Evolutionary conservation across 345 rosid genomes (phyloP).

Genomic region (Bretschneidera sinensis): DNA sequence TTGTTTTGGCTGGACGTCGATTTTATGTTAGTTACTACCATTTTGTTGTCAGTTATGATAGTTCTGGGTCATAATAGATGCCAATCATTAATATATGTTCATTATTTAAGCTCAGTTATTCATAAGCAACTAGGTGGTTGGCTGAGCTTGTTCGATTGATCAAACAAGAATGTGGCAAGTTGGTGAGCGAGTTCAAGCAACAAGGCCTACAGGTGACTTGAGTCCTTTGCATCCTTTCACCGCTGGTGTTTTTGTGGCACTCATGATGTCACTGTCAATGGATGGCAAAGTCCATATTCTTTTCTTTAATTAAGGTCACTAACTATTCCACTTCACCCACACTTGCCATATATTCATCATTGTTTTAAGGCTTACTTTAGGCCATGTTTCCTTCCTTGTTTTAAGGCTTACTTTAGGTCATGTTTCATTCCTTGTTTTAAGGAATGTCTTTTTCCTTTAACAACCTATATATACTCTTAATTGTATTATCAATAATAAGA

Average conservation of each 20-base stretch:
- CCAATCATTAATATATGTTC: neutral
- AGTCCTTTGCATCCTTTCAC: conserved; percentile 42
- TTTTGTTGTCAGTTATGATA: neutral
- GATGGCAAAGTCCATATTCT: too few species aligned
- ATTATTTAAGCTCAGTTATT: neutral
- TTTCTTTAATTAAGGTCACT: too few species aligned
- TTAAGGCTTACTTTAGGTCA: too few species aligned
- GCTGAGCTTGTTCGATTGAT: conserved; percentile 1
- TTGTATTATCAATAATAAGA: too few species aligned
- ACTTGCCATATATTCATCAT: too few species aligned
- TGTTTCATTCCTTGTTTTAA: too few species aligned
- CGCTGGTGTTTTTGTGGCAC: conserved; percentile 45
- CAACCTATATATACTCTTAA: too few species aligned
- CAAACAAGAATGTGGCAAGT: too few species aligned
- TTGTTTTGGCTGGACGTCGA: conserved; percentile 41
- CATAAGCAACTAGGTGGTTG: neutral
- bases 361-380: too few species aligned
- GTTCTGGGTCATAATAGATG: neutral
- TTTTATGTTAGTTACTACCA: conserved; percentile 27
- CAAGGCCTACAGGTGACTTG: conserved; percentile 32
- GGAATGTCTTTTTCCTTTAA: too few species aligned
- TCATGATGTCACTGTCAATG: conserved; percentile 55
- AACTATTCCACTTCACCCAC: too few species aligned
- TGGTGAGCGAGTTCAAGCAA: conserved; percentile 34
- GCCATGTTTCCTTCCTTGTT: too few species aligned